Percentiles rank a stretch among this genome's conserved stretches.
These are phyloP conservation scores for Ensete glaucum DNA, from an alignment of 176 grass and related monocot species.

Conservation along the genomic window DNA sequence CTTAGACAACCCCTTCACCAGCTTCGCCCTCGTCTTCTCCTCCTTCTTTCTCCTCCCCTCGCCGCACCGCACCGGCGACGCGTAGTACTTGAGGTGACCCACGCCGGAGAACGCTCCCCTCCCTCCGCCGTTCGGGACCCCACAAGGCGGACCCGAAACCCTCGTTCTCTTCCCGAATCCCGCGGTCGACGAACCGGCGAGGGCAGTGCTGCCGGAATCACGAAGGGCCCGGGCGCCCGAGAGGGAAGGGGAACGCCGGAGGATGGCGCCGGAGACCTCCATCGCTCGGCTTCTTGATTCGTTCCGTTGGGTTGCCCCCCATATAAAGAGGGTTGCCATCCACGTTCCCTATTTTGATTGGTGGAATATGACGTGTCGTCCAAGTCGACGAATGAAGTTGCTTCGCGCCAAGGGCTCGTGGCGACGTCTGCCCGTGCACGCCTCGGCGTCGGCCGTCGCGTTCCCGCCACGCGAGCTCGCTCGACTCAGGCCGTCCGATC, in stretches of 20 bases:
- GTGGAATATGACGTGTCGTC: neutral
- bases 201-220: neutral
- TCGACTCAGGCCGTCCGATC: neutral
- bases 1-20: constrained; percentile 33
- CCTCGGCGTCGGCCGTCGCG: neutral
- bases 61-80: constrained; percentile 5
- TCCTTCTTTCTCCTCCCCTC: constrained; percentile 8
- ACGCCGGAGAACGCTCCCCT: constrained; percentile 18
- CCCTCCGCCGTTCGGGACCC: neutral
- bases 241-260: constrained; percentile 8
- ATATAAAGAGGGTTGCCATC: neutral
- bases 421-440: neutral
- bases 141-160: constrained; percentile 11
- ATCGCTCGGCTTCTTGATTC: constrained; percentile 8
- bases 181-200: neutral
- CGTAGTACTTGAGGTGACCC: constrained; percentile 30
- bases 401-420: neutral
- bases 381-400: neutral
- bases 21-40: constrained; percentile 34
- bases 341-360: neutral
- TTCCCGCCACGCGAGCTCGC: neutral
- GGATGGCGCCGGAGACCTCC: constrained; percentile 26
- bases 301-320: neutral
- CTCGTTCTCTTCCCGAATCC: neutral
- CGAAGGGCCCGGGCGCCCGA: neutral